Percentiles rank a stretch among this genome's conserved stretches.
Evolutionary conservation across 2,329 filamentous ascomycete genomes (phyloP).

Genomic region (Coniochaeta sp.): DNA sequence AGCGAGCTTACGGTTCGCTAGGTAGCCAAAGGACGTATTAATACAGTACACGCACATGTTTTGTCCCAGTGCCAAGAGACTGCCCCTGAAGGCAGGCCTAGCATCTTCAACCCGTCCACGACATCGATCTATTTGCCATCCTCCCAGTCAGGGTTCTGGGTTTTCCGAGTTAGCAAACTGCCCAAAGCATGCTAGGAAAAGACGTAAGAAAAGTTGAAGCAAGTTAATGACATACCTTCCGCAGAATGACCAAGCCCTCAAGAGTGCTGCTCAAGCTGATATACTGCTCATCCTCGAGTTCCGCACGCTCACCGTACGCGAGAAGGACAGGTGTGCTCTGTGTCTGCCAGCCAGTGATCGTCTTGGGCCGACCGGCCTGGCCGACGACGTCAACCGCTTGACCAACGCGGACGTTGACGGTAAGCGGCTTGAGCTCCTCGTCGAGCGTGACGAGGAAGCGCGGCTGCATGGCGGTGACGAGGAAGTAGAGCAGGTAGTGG

Average conservation of each 20-base stretch:
- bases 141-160: conserved; percentile 50
- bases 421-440: conserved; percentile 86
- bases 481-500: conserved; percentile 95
- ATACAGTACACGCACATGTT: not conserved
- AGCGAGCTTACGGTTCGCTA: not conserved
- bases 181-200: not conserved
- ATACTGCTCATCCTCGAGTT: conserved; percentile 97
- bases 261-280: conserved; percentile 84
- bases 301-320: conserved; percentile 89
- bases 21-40: not conserved
- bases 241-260: conserved; percentile 90
- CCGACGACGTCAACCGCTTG: conserved; percentile 98
- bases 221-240: conserved; percentile 64
- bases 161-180: not conserved
- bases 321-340: conserved; percentile 97
- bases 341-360: conserved; percentile 98
- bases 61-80: not conserved
- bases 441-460: conserved; percentile 94
- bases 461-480: conserved; percentile 94
- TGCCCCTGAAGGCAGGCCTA: not conserved
- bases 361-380: conserved; percentile 94
- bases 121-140: conserved; percentile 32
- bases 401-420: conserved; percentile 92
- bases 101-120: not conserved
- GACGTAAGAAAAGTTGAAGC: not conserved